Evolutionary conservation across 768 basidiomycete genomes (phyloP).

Genomic region (Termitomyces sp.): DNA sequence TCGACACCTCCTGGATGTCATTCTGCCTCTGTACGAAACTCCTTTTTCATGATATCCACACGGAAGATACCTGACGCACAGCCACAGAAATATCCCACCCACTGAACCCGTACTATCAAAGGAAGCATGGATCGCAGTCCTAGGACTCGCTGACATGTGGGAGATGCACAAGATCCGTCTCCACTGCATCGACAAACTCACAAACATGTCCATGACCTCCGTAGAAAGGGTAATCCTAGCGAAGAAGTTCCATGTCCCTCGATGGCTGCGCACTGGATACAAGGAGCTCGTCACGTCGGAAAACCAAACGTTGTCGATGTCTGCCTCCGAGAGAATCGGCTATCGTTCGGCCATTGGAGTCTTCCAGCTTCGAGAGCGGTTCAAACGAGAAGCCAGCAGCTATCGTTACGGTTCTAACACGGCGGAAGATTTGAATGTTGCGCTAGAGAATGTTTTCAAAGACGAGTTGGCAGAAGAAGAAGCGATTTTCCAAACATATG

Average conservation of each 20-base stretch:
- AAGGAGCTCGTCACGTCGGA: constrained; percentile 3
- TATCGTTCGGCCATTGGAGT: constrained; percentile 9
- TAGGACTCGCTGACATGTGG: constrained; percentile 12
- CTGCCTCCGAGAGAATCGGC: constrained; percentile 7
- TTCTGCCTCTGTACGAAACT: constrained; percentile 14
- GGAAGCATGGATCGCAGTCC: constrained; percentile 14
- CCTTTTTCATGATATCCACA: background rate
- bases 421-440: background rate
- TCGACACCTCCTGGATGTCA: constrained; percentile 7
- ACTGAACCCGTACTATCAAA: background rate
- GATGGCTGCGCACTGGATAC: constrained; percentile 14
- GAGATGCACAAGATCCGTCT: constrained; percentile 13
- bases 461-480: constrained; percentile 2
- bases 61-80: background rate
- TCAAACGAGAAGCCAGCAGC: too few relatives aligned
- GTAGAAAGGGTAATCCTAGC: constrained; percentile 7
- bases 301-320: background rate
- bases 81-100: constrained; percentile 4
- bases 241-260: constrained; percentile 13
- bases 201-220: background rate
- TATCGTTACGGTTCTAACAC: background rate
- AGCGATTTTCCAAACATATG: background rate
- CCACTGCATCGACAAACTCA: constrained; percentile 10
- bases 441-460: constrained; percentile 2
- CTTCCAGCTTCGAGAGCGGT: constrained; percentile 10